Conservation (phyloP, 2,329 filamentous ascomycete species). For the Tympanopsis confertula region DNA sequence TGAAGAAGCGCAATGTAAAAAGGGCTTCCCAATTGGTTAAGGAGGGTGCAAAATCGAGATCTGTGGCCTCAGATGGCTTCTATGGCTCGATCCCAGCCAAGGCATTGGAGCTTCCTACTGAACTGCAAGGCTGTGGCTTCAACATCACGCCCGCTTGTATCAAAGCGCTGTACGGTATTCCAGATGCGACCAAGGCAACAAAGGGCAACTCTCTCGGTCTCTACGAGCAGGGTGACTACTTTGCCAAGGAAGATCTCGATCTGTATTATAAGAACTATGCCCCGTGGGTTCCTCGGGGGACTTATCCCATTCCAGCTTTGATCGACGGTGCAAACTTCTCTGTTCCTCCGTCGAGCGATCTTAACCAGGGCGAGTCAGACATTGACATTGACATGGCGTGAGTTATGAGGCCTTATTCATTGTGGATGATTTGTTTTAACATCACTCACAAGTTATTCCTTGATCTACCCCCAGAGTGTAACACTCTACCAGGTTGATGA, state of each 20-base stretch:
- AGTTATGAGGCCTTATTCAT: no score
- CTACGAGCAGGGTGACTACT: conserved; percentile 21
- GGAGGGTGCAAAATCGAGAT: not conserved
- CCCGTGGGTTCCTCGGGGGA: conserved; percentile 13
- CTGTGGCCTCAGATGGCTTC: conserved; percentile 2
- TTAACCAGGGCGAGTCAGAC: conserved; percentile 17
- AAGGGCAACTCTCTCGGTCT: conserved; percentile 19
- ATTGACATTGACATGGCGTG: conserved; percentile 21
- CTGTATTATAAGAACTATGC: conserved; percentile 16
- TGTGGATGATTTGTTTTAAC: no score
- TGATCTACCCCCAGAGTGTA: conserved; percentile 23
- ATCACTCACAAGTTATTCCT: no score
- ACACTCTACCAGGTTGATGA: conserved; percentile 28
- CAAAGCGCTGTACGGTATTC: conserved; percentile 18
- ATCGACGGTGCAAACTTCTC: conserved; percentile 16
- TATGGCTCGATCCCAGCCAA: conserved; percentile 1
- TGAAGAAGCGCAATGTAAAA: conserved; percentile 4
- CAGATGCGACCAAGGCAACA: conserved; percentile 7
- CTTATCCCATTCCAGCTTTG: conserved; percentile 12
- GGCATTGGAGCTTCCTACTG: not conserved
- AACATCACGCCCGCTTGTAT: conserved; percentile 12
- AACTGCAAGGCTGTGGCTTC: conserved; percentile 6
- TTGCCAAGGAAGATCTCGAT: conserved; percentile 20
- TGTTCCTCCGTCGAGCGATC: not conserved
- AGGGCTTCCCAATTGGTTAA: not conserved